Evolutionary conservation across 2,329 filamentous ascomycete genomes (phyloP), one percentile per base, ranked within the genome.

Genomic region (Sclerotinia subarctica): DNA sequence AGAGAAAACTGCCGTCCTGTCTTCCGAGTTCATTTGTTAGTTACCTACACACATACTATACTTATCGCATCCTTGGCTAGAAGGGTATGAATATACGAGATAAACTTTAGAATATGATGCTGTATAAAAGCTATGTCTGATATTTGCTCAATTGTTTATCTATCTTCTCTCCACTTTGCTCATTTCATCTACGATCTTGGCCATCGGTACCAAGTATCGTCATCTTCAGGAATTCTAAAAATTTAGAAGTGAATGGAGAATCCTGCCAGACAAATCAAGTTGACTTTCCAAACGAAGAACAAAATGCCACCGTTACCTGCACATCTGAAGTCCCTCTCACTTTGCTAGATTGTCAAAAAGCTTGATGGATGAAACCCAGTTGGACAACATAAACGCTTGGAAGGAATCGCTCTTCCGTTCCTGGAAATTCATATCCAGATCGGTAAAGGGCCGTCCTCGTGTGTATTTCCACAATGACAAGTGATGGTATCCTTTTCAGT

Each of bases 281-380:
- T 4, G 5, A 47, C 2, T 15, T 2, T 5, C 24, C n/a, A 10
- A n/a, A 59, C 11, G 42, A n/a, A 4, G n/a, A 47, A 24, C 5
- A 59, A n/a, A 59, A 32, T 15, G 19, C 26, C 42, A 47, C 24
- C 8, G 26, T 35, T 47, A 19, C 42, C 4, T 26, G 42, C 46
- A 59, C 10, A 46, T 59, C 11, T 7, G 32, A 2, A 17, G 26
- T 10, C 26, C 35, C 57, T 32, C 5, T 60, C 7, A 10, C 1
- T 42, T 59, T 21, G 5, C 8, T 46, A 10, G 38, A 59, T n/a
- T 21, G 7, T 15, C 11, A 38, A 8, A 24, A 3, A 15, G n/a
- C 0, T 56, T 3, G 3, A 2, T 4, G 1, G 0, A 10, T 2
- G 2, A 2, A 6, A n/a, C 11, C 35, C 3, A 4, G 53, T 8